Evolutionary conservation across 1,284 basidiomycete species (phyloP), one percentile per base, ranked within the genome.

Genomic region (Filobasidium uniguttulatum): DNA sequence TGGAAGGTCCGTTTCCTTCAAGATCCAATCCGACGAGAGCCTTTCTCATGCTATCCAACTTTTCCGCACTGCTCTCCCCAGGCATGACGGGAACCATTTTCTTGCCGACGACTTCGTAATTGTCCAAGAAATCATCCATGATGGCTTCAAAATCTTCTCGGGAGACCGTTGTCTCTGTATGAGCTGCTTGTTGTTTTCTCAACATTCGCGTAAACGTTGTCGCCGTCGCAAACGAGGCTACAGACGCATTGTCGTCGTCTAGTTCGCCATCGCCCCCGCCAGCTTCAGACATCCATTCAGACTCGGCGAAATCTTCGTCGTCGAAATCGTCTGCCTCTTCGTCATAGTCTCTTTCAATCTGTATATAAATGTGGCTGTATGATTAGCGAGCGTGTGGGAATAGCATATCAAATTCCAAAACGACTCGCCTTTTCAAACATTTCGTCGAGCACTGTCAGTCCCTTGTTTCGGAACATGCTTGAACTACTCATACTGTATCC

Each of bases 401-500:
- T n/a, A n/a, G n/a, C n/a, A n/a, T n/a, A n/a, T 26, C 45, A 38
- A 34, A 19, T 23, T 15, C 6, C 23, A 23, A n/a, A 38, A 9
- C 30, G 37, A 62, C 76, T 57, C 58, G 88, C 89, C 75, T 87
- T 80, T 60, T 97, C 90, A 62, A 98, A 99, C 10, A 81, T 79
- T 59, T 94, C 88, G 62, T 99, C 94, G 25, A 99, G 75, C 5
- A 81, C 82, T 40, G 84, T 79, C 30, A 98, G 71, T 0, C 87
- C 82, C 59, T 90, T 80, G 60, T 89, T 98, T 35, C 94, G 77
- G 70, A 81, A 87, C 85, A 98, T 90, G 22, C 88, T 88, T 3
- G 88, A 91, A 59, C 86, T 90, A 62, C 84, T 93, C 93, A 99
- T 97, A 64, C 83, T 87, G 73, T 90, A 91, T 10, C 86, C 87